These are phyloP conservation scores for Pseudoperonospora humuli DNA, from an alignment of 352 stramenopile genomes.

Conservation along the genomic window DNA sequence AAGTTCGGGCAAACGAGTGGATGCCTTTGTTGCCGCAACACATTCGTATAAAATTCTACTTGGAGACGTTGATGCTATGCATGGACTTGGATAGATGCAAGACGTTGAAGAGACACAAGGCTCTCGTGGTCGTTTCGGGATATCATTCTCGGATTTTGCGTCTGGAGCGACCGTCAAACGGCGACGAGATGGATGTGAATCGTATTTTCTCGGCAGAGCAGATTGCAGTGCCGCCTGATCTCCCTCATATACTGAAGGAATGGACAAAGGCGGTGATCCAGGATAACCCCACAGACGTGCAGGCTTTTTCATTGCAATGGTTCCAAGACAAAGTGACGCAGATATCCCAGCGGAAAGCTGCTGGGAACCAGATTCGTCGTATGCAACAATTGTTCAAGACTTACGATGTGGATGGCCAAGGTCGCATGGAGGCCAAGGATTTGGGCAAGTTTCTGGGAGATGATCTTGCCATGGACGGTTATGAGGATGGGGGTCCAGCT, in stretches of 20 bases:
- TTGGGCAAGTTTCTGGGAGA: constrained; percentile 56
- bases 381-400: constrained; percentile 70
- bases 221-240: constrained; percentile 82
- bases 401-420: constrained; percentile 79
- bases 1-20: constrained; percentile 37
- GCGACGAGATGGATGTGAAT: constrained; percentile 79
- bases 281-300: constrained; percentile 62
- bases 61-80: constrained; percentile 33
- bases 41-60: constrained; percentile 74
- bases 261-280: constrained; percentile 88
- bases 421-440: constrained; percentile 72
- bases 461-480: constrained; percentile 49
- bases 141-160: too few relatives aligned
- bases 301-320: constrained; percentile 17
- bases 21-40: constrained; percentile 72
- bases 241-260: constrained; percentile 84
- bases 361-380: constrained; percentile 44
- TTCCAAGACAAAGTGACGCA: constrained; percentile 5
- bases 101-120: constrained; percentile 12
- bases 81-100: constrained; percentile 12
- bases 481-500: constrained; percentile 36
- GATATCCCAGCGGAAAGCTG: constrained; percentile 52
- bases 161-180: too few relatives aligned
- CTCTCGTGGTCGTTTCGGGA: constrained; percentile 13
- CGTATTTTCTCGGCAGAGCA: constrained; percentile 88